phyloP scores from a whole-genome alignment of 148 eudicot species.

The Selenicereus undatus region DNA sequence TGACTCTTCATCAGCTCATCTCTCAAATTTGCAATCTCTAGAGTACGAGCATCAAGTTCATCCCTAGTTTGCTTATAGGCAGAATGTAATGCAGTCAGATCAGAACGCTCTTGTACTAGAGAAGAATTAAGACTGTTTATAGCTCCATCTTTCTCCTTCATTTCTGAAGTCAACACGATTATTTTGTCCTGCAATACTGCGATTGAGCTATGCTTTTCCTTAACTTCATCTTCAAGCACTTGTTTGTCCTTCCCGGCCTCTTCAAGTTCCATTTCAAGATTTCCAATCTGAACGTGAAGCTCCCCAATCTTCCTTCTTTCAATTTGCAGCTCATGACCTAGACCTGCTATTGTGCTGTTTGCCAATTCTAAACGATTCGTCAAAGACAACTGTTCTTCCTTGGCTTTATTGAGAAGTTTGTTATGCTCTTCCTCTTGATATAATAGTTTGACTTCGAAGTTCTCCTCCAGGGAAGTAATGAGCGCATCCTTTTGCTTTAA shows the following conservation, averaged over 20 bases:
- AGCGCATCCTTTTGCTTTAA: slow-evolving; percentile 56
- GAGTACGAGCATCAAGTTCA: slow-evolving; percentile 38
- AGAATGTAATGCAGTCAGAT: slow-evolving; percentile 37
- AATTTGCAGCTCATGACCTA: slow-evolving; percentile 52
- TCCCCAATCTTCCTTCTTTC: slow-evolving; percentile 46
- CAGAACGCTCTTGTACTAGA: slow-evolving; percentile 45
- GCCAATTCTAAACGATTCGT: slow-evolving; percentile 47
- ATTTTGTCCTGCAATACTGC: slow-evolving; percentile 59
- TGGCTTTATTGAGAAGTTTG: slow-evolving; percentile 38
- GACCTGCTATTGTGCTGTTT: slow-evolving; percentile 41
- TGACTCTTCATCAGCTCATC: slow-evolving; percentile 34
- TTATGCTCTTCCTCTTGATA: slow-evolving; percentile 43
- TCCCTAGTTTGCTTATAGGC: slow-evolving; percentile 35
- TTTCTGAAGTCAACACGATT: slow-evolving; percentile 49
- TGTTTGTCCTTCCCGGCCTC: slow-evolving; percentile 42
- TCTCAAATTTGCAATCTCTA: slow-evolving; percentile 40
- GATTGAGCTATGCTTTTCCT: slow-evolving; percentile 55
- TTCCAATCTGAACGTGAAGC: slow-evolving; percentile 38
- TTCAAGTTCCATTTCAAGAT: slow-evolving; percentile 40
- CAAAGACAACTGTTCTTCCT: slow-evolving; percentile 45
- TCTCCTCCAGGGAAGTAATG: slow-evolving; percentile 61
- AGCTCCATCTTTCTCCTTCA: slow-evolving; percentile 58
- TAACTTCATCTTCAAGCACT: slow-evolving; percentile 51
- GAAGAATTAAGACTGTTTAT: slow-evolving; percentile 39
- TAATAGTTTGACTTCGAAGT: slow-evolving; percentile 40